Evolutionary conservation across 495 filamentous ascomycete genomes (phyloP), one percentile per base, ranked within the genome.

Genomic region (Pseudevernia furfuracea): DNA sequence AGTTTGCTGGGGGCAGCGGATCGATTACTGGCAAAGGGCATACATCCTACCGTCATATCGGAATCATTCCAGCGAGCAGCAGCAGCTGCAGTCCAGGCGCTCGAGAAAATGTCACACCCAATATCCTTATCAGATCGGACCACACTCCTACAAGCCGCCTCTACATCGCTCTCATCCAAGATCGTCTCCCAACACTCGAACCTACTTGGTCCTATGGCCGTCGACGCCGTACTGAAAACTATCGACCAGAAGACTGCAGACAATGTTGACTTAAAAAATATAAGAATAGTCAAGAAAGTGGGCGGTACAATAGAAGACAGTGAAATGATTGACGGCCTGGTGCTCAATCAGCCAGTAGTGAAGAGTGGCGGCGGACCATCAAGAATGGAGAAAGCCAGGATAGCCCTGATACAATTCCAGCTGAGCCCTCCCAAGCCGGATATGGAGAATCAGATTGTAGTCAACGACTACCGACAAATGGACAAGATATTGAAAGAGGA

Each of bases 401-500:
- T 98, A 79, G 94, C 91, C 48, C 80, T 98, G 62, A 97, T 98
- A 69, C 94, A 98, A 74, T 98, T 98, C 83, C 94, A 97, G 74
- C 85, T 98, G 63, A 96, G 91, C 74, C 93, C 94, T 9, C 94
- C 94, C 1, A 98, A 98, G 79, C 94, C 94, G 67, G 94, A 98
- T 78, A 97, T 98, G 94, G 94, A 98, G 76, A 98, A 98, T 78
- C 91, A 94, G 76, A 96, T 98, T 68, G 87, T 95, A 12, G 94
- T 98, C 57, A 97, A 98, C 76, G 94, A 98, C 80, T 98, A 98
- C 82, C 83, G 94, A 65, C 94, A 98, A 77, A 98, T 98, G 94
- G 94, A 98, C 78, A 98, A 97, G 82, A 98, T 98, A 69, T 82
- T 98, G 62, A 98, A 98, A 77, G 94, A 98, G 78, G 94, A 98